Percentiles rank a stretch among this genome's conserved stretches.
These are phyloP conservation scores for Alnus glutinosa DNA, from an alignment of 306 rosid species.

Conservation along the genomic window DNA sequence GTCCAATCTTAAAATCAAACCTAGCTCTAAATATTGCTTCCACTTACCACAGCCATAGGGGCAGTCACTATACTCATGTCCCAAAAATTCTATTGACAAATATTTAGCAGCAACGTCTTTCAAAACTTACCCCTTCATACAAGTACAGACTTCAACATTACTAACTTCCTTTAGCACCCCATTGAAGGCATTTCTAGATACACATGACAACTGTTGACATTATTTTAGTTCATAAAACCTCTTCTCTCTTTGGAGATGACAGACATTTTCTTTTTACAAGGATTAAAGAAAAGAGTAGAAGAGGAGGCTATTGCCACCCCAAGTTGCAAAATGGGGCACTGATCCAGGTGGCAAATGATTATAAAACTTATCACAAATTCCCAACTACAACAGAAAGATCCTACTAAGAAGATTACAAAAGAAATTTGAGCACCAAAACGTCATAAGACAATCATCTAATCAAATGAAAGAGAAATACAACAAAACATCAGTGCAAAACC, in stretches of 20 bases:
- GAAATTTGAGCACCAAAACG: background rate
- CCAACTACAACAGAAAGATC: background rate
- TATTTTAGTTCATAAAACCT: background rate
- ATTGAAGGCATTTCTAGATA: background rate
- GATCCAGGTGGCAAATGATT: background rate
- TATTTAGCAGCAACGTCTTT: background rate
- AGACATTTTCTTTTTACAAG: background rate
- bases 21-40: background rate
- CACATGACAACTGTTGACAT: background rate
- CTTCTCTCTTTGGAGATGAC: background rate
- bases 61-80: background rate
- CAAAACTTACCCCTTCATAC: background rate
- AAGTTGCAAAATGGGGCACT: background rate
- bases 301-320: background rate
- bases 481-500: conserved; percentile 1
- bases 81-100: background rate
- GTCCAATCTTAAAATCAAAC: background rate
- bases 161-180: background rate
- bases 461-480: conserved; percentile 2
- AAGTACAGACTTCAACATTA: background rate
- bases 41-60: background rate
- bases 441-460: conserved; percentile 5
- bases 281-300: background rate
- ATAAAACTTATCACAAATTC: background rate
- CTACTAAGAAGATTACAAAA: background rate